Percentiles rank a stretch among this genome's conserved stretches.
Evolutionary conservation across 2,329 filamentous ascomycete species (phyloP).

Genomic region (Curvularia lunata): DNA sequence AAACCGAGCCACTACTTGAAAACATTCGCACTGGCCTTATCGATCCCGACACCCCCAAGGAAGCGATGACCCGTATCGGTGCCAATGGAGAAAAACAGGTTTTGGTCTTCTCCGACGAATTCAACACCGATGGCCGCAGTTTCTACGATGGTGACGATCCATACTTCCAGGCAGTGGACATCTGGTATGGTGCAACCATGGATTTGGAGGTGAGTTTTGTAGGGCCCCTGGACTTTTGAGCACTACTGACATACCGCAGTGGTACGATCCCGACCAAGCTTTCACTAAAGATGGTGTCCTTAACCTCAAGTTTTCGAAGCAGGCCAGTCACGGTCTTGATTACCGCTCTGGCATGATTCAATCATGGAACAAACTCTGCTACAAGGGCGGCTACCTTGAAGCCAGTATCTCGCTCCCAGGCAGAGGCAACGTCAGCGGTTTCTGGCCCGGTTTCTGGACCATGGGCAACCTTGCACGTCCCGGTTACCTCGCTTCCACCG

Average conservation of each 20-base stretch:
- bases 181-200: slow-evolving; percentile 75
- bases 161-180: slow-evolving; percentile 70
- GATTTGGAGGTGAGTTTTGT: slow-evolving; percentile 64
- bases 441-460: slow-evolving; percentile 79
- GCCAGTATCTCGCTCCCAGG: slow-evolving; percentile 74
- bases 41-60: slow-evolving; percentile 70
- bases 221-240: neutral
- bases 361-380: slow-evolving; percentile 76
- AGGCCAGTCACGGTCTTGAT: slow-evolving; percentile 68
- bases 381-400: slow-evolving; percentile 73
- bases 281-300: slow-evolving; percentile 67
- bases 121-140: slow-evolving; percentile 69
- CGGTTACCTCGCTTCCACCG: slow-evolving; percentile 72
- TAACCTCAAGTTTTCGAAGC: slow-evolving; percentile 69
- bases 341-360: slow-evolving; percentile 77
- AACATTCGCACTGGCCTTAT: slow-evolving; percentile 68
- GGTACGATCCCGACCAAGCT: slow-evolving; percentile 73
- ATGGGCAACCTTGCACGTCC: slow-evolving; percentile 76
- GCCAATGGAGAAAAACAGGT: slow-evolving; percentile 66
- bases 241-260: slow-evolving; percentile 51
- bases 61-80: slow-evolving; percentile 62
- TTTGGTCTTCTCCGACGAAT: slow-evolving; percentile 75
- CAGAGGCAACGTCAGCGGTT: slow-evolving; percentile 68
- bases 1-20: slow-evolving; percentile 59
- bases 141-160: slow-evolving; percentile 76